These are phyloP conservation scores for Starmera amethionina DNA, from an alignment of 805 yeast species.

Conservation along the genomic window DNA sequence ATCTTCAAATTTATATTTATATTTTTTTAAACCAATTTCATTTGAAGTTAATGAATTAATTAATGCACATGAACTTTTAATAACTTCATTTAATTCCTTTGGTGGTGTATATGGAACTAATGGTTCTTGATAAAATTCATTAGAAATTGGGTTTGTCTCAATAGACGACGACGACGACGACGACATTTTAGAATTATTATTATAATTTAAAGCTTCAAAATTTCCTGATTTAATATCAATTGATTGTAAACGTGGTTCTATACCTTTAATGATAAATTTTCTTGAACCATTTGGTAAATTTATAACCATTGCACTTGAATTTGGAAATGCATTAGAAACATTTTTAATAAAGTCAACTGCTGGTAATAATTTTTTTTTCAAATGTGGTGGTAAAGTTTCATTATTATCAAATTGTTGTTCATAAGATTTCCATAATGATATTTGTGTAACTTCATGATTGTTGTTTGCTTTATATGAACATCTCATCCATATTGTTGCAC, in stretches of 20 bases:
- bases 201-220: slow-evolving; percentile 23
- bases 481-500: slow-evolving; percentile 93
- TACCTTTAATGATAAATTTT: slow-evolving; percentile 87
- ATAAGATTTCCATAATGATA: slow-evolving; percentile 91
- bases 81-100: slow-evolving; percentile 28
- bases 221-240: slow-evolving; percentile 40
- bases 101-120: slow-evolving; percentile 18
- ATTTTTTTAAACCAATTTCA: slow-evolving; percentile 23
- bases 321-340: slow-evolving; percentile 79
- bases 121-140: slow-evolving; percentile 8
- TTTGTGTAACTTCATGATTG: slow-evolving; percentile 86
- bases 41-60: slow-evolving; percentile 25
- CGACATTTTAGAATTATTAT: too few species aligned
- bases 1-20: slow-evolving; percentile 21
- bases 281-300: slow-evolving; percentile 53
- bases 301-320: slow-evolving; percentile 90
- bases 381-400: slow-evolving; percentile 30
- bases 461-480: slow-evolving; percentile 75
- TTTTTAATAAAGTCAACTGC: slow-evolving; percentile 97
- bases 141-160: neutral
- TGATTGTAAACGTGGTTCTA: slow-evolving; percentile 68
- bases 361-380: slow-evolving; percentile 60
- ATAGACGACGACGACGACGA: too few species aligned
- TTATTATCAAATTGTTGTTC: slow-evolving; percentile 69
- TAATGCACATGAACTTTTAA: slow-evolving; percentile 26